Base-by-base conservation (phyloP, 1,139 yeast species). In the Keqinozyma sinolaborantium region DNA sequence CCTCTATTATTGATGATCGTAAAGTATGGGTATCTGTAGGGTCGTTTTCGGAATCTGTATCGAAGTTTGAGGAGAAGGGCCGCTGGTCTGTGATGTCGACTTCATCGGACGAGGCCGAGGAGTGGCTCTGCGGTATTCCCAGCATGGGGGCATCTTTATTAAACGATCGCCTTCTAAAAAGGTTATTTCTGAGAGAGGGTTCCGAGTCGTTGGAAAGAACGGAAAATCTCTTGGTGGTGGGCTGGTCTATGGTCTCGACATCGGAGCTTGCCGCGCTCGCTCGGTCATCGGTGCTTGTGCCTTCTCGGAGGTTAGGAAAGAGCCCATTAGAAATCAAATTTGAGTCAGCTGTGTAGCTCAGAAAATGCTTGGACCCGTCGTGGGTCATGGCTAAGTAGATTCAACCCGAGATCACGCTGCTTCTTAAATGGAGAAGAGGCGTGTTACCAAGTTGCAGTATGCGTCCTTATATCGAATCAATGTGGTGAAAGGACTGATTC, bases 1-100 rank as follows among this genome's bases (percentile, higher is more conserved):
- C 41, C 10, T 51, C 42, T 5, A 62, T 46, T 2, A 63, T 39
- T 1, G 63, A 55, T 4, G 64, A 51, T 16, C 56, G 51, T 1
- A 61, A 33, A 2, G 64, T 52, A 12, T 37, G 30, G 13, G 38
- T 43, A 16, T 34, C 26, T 3, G 25, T 4, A 3, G 27, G 5
- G 15, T 39, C 47, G 10, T 38, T 29, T 21, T 34, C 46, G 3
- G 47, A 37, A 26, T 44, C 50, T 13, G 48, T 43, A 28, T 44
- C 48, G 24, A 43, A 44, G 14, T 37, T 40, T 2, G 48, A 32
- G 19, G 32, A 34, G 28, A 44, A 43, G 12, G 26, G 39, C n/a
- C n/a, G n/a, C 6, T 33, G 36, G 15, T 25, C 27, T 2, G 41
- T 30, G 4, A 35, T 29, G 18, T 51, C 42, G 10, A 28, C 30